Conservation (phyloP, 495 filamentous ascomycete genomes). For the Aspergillus heteromorphus region DNA sequence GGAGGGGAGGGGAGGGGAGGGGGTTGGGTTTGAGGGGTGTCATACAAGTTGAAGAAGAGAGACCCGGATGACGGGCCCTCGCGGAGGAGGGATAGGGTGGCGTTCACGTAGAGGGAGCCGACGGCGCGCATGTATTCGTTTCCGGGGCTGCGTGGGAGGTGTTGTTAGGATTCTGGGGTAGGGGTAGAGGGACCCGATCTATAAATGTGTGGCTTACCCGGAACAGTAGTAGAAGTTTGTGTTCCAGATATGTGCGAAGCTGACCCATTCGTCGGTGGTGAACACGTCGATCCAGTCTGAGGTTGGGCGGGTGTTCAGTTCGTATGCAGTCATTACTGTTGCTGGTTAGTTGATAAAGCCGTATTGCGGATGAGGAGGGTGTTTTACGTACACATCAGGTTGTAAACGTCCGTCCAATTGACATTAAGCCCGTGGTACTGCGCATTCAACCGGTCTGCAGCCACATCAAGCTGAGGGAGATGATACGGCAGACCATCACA, state of each 20-base stretch:
- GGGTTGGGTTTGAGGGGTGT: not conserved
- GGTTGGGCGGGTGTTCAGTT: slow-evolving; percentile 41
- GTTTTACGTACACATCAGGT: slow-evolving; percentile 24
- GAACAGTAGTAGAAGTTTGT: slow-evolving; percentile 50
- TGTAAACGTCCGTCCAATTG: slow-evolving; percentile 15
- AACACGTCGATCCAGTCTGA: slow-evolving; percentile 50
- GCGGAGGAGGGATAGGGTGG: slow-evolving; percentile 41
- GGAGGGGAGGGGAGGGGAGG: not conserved
- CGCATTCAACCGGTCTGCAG: slow-evolving; percentile 21
- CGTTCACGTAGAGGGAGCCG: slow-evolving; percentile 51
- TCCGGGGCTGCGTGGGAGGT: slow-evolving; percentile 34
- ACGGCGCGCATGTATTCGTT: slow-evolving; percentile 44
- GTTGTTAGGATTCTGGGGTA: not conserved
- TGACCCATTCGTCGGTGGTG: slow-evolving; percentile 45
- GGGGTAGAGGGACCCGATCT: no score
- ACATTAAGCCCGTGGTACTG: slow-evolving; percentile 20
- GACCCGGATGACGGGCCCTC: slow-evolving; percentile 40
- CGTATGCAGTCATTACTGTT: slow-evolving; percentile 45
- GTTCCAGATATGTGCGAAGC: slow-evolving; percentile 49
- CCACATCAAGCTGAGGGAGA: slow-evolving; percentile 15
- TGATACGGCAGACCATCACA: slow-evolving; percentile 6
- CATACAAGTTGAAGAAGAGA: slow-evolving; percentile 52
- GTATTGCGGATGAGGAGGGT: not conserved
- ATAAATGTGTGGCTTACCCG: slow-evolving; percentile 25
- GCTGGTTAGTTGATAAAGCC: not conserved